Base-by-base conservation (phyloP, 75 land plant genomes). In the Picea glauca region DNA sequence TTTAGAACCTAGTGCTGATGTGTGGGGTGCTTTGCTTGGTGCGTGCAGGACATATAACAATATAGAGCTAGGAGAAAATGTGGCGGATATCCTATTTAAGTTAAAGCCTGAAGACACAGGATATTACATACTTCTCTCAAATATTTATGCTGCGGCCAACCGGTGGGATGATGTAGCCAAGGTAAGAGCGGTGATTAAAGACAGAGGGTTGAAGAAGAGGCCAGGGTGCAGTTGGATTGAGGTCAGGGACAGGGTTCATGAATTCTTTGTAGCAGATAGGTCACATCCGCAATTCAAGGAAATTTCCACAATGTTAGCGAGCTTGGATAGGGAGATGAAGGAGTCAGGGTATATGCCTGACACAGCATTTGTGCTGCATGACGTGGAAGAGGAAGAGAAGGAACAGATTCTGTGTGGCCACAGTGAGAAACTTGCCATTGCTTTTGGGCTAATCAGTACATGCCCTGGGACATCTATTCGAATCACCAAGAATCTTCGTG, bases 351-450 rank as follows among this genome's bases (percentile, higher is more conserved):
- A 79, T 70, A 66, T 80, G 43, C 72, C 78, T 7, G 72, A 77
- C 26, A 77, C 78, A 13, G 70, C 23, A 40, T 73, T 38, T 67
- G 83, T 66, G 46, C 82, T 80, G 43, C 23, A 72, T 20, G 76
- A 81, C 43, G 83, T 57, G 26, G 83, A 62, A 3, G 56, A 62
- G 23, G 59, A 35, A 56, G 58, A 65, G 31, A 56, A 68, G 58
- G 80, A 76, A 13, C 72, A 50, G 8, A 57, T 57, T 57, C 57
- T 82, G 12, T 76, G 80, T 20, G 63, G 61, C 78, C 85, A 77
- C 32, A 76, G 85, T 63, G 85, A 84, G 61, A 83, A 59, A 85
- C 60, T 84, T 54, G 85, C 85, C 68, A 77, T 83, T 64, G 85
- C 80, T 31, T 84, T 76, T 77, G 86, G 86, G 26, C 73, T 84